Evolutionary conservation across 495 filamentous ascomycete species (phyloP).

Genomic region (Beverwykella pulmonaria): DNA sequence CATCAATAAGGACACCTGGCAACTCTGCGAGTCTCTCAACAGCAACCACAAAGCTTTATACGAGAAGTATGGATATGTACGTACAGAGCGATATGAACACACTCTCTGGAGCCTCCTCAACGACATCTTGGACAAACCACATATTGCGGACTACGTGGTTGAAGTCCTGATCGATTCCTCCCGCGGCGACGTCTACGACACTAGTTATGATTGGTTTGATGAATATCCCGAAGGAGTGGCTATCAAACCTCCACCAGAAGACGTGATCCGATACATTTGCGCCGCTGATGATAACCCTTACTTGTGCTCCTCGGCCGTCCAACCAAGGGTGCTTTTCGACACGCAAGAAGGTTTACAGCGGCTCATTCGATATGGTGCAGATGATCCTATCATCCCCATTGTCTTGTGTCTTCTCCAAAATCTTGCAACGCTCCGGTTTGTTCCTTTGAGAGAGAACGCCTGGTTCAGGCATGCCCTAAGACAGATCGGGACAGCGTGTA

Average conservation of each 20-base stretch:
- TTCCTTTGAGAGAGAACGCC: neutral
- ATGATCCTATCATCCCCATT: slow-evolving; percentile 7
- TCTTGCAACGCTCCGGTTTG: slow-evolving; percentile 4
- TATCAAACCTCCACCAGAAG: neutral
- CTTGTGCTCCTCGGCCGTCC: too few relatives aligned
- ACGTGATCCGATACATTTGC: neutral
- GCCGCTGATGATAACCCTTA: neutral
- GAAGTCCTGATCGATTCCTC: neutral
- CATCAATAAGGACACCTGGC: slow-evolving; percentile 1
- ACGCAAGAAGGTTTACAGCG: neutral
- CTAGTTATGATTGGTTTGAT: neutral
- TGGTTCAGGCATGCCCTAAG: slow-evolving; percentile 3
- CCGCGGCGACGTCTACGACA: neutral
- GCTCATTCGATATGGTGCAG: neutral
- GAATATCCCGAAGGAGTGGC: neutral
- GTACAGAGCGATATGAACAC: neutral
- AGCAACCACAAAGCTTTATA: neutral
- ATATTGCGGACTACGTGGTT: neutral
- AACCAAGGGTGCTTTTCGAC: too few relatives aligned
- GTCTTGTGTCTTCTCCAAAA: slow-evolving; percentile 7
- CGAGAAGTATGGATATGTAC: neutral
- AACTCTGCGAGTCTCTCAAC: neutral
- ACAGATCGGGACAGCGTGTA: neutral
- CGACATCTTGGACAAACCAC: neutral
- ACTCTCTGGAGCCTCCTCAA: slow-evolving; percentile 8